Base-by-base conservation (phyloP, 2,329 filamentous ascomycete genomes). In the Fusarium nodosum region DNA sequence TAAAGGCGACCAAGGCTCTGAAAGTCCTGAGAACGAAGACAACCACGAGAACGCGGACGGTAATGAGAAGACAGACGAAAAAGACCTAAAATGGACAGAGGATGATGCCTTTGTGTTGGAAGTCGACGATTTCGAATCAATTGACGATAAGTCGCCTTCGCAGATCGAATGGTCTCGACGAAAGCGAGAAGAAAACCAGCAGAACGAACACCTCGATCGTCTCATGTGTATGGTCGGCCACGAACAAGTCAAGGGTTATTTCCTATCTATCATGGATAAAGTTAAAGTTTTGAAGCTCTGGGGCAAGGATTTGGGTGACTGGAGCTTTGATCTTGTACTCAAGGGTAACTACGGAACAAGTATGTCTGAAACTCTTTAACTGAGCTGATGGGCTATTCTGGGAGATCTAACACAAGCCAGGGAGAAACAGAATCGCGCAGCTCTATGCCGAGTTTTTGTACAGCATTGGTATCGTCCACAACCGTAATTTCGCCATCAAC, bases 351-450 rank as follows among this genome's bases (percentile, higher is more conserved):
- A 53, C 30, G 34, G 28, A 20, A 41, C 50, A 5, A 36, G 50
- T 53, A 8, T 31, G 36, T 33, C n/a, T 41, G 4, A 20, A 22
- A 13, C 13, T 33, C 5, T 33, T 33, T 33, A 16, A 7, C 31
- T 33, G 4, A 22, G 22, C 22, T 22, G 13, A 12, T 33, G 13
- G 13, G 7, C 31, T 33, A 7, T 16, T 11, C 31, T 33, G 31
- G 13, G 15, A 11, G 10, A 7, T 15, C 31, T 33, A 33, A 33
- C 24, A 24, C 4, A 24, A 6, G 12, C n/a, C 5, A 56, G 42
- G 33, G 3, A 56, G 47, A 20, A 41, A 20, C 2, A 56, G 42
- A n/a, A 46, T 56, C 15, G 53, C 53, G 28, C 53, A 48, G 15
- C 10, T 56, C n/a, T 56, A 56, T 18, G 42, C 53, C 12, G 34